Percentiles rank a stretch among this genome's conserved stretches.
phyloP scores from a whole-genome alignment of 129 eudicot species.

The Oenanthe sinensis region DNA sequence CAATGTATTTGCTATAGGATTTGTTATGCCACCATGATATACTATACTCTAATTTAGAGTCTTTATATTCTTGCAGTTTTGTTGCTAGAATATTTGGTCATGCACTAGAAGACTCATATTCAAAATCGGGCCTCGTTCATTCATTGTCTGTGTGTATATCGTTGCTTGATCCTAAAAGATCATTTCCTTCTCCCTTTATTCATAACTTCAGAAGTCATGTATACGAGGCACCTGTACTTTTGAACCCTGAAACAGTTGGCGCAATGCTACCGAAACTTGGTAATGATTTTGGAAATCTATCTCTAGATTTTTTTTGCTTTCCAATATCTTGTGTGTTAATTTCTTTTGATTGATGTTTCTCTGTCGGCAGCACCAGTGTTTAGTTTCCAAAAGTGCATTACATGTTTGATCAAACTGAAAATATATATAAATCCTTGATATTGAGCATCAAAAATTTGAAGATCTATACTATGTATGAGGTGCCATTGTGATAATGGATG shows the following conservation, averaged over 20 bases:
- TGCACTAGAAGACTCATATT: slow-evolving; percentile 74
- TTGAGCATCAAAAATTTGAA: not conserved
- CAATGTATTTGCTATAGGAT: not conserved
- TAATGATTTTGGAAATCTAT: slow-evolving; percentile 15
- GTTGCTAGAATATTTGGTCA: slow-evolving; percentile 76
- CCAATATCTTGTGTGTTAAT: not conserved
- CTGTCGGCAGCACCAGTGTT: not conserved
- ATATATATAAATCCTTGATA: not conserved
- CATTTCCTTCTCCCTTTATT: slow-evolving; percentile 44
- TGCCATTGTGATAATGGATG: not conserved
- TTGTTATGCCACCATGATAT: not conserved
- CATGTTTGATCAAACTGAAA: not conserved
- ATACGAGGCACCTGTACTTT: slow-evolving; percentile 57
- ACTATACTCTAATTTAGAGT: not conserved
- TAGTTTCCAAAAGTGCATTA: not conserved
- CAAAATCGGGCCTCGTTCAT: slow-evolving; percentile 73
- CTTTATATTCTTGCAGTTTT: slow-evolving; percentile 40
- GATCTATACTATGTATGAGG: not conserved
- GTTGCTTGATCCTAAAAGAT: slow-evolving; percentile 73
- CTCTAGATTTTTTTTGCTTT: not conserved
- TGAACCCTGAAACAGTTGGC: slow-evolving; percentile 66
- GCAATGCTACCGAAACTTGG: slow-evolving; percentile 94
- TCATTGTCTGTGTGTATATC: slow-evolving; percentile 83
- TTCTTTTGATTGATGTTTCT: not conserved
- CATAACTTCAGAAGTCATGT: slow-evolving; percentile 69